Conservation (phyloP, 352 stramenopile species). For the Globisporangium mamillatum region DNA sequence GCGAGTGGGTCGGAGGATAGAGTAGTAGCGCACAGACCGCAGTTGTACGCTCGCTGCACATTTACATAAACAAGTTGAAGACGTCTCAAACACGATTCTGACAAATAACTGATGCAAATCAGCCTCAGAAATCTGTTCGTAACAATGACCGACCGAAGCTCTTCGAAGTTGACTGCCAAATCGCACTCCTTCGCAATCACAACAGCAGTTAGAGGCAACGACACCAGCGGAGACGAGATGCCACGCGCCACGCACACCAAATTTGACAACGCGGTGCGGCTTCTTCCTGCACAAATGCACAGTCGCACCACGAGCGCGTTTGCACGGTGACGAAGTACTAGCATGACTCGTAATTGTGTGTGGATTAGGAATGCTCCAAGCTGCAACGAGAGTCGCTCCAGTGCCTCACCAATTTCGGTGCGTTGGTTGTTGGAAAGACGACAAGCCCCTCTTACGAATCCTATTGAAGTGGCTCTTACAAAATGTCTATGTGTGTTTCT, state of each 20-base stretch:
- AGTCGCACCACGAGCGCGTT: background rate
- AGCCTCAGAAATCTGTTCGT: too few relatives aligned
- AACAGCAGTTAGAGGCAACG: too few relatives aligned
- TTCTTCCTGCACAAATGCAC: background rate
- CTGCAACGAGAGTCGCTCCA: conserved; percentile 70
- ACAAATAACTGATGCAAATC: too few relatives aligned
- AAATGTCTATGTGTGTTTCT: background rate
- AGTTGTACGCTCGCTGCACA: too few relatives aligned
- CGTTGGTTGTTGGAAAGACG: background rate
- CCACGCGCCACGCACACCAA: conserved; percentile 21
- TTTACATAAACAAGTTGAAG: too few relatives aligned
- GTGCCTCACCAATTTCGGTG: conserved; percentile 46
- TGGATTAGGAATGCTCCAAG: conserved; percentile 53
- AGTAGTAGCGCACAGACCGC: too few relatives aligned
- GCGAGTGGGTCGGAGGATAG: background rate
- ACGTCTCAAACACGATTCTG: too few relatives aligned
- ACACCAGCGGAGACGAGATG: conserved; percentile 2
- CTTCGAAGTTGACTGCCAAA: too few relatives aligned
- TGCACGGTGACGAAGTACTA: too few relatives aligned
- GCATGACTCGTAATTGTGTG: background rate
- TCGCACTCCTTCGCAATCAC: too few relatives aligned
- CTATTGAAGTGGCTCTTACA: background rate
- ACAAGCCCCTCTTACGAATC: background rate
- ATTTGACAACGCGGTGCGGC: conserved; percentile 42
- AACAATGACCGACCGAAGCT: too few relatives aligned